Evolutionary conservation across 192 early-diverging fungal genomes (phyloP), one percentile per base, ranked within the genome.

Genomic region (Podila epicladia): DNA sequence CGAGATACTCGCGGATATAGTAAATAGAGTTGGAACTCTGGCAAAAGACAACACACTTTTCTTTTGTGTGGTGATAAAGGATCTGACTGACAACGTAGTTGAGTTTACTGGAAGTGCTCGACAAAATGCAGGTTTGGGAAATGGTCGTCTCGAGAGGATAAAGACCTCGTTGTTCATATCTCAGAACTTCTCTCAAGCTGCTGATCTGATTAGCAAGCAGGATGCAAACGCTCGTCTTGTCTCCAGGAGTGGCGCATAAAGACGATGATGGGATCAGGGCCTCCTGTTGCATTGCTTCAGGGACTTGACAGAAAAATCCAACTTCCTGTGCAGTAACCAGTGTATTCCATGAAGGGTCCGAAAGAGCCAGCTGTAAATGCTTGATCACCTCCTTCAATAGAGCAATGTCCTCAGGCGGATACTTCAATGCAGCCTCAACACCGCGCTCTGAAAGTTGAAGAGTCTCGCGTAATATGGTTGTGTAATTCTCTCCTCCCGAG

Each of bases 1-100:
- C 35, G 24, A 88, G 86, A 26, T 88, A 77, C 72, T 89, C 76
- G 12, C 80, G 67, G 22, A 90, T 73, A 66, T 88, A 85, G 62
- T 85, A 83, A 33, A 91, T 85, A 67, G 88, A 85, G 31, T 82
- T 87, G 20, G 82, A 75, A 19, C 75, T 74, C 53, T 87, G 85
- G 29, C 82, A 86, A 80, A 90, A 93, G 65, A 93, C 83, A 55
- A 92, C 86, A 55, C 87, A 86, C 69, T 93, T 93, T 53, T 93
- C 92, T 1, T 55, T 51, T 0, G 51, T 22, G 5, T 76, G 69
- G 31, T 73, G 72, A 17, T 58, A 59, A 50, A 78, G 58, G 17
- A 89, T 69, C 57, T 85, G 77, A 13, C 73, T 70, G 48, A 82
- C 75, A 15, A 92, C 64, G 50, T 91, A 92, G 28, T 87, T 87